Conservation (phyloP, 495 filamentous ascomycete genomes). For the Glonium stellatum region DNA sequence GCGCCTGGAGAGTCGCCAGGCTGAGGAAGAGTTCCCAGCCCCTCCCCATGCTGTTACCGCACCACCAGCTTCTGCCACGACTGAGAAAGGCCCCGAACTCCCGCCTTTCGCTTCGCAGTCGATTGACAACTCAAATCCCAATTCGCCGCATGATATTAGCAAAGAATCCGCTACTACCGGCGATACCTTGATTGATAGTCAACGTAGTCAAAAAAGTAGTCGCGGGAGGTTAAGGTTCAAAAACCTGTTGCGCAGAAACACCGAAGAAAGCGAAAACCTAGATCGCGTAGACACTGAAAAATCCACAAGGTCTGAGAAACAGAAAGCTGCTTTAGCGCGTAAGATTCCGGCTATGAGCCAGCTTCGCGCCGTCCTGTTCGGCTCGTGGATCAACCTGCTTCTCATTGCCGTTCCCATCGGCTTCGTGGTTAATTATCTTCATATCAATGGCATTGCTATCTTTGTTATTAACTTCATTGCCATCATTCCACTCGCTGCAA, state of each 20-base stretch:
- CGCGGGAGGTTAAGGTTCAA: constrained; percentile 18
- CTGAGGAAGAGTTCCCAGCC: constrained; percentile 15
- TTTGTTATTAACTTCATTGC: constrained; percentile 87
- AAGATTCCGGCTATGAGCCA: constrained; percentile 20
- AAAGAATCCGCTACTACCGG: constrained; percentile 17
- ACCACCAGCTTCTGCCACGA: constrained; percentile 6
- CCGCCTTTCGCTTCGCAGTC: background rate
- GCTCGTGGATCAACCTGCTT: constrained; percentile 79
- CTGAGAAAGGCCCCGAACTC: background rate
- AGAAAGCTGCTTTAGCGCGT: constrained; percentile 13
- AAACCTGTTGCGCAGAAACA: constrained; percentile 15
- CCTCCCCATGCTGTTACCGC: constrained; percentile 19
- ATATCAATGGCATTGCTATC: constrained; percentile 51
- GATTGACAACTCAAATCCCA: background rate
- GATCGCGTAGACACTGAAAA: constrained; percentile 10
- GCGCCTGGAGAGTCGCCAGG: constrained; percentile 9
- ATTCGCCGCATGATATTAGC: constrained; percentile 1
- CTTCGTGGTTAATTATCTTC: constrained; percentile 61
- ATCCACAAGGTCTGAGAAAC: constrained; percentile 8
- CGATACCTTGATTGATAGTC: constrained; percentile 8
- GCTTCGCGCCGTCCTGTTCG: constrained; percentile 45
- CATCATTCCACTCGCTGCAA: constrained; percentile 52
- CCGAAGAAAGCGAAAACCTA: constrained; percentile 3
- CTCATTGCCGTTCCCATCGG: constrained; percentile 73
- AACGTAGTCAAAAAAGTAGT: constrained; percentile 3